Evolutionary conservation across 1,284 basidiomycete genomes (phyloP).

Genomic region (Ceratobasidium sp.): DNA sequence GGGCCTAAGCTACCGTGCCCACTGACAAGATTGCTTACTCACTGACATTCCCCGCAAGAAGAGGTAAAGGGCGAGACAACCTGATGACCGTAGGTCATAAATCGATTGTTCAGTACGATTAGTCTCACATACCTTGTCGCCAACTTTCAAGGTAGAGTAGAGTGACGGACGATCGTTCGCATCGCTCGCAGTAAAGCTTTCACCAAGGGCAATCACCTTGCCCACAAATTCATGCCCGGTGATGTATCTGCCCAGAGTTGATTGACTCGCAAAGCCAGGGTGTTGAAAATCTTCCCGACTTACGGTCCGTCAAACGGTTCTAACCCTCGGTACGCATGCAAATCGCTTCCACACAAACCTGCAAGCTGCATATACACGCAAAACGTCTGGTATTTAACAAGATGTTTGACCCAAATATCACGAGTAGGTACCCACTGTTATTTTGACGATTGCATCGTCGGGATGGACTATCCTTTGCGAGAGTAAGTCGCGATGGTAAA

Average conservation of each 20-base stretch:
- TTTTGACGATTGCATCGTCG: conserved; percentile 77
- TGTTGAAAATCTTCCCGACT: conserved; percentile 37
- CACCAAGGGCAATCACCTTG: conserved; percentile 73
- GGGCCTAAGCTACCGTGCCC: not conserved
- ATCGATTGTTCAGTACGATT: not conserved
- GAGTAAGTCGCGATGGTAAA: not conserved
- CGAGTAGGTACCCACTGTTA: conserved; percentile 58
- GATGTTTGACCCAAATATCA: not conserved
- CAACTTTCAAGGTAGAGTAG: conserved; percentile 72
- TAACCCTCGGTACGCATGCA: conserved; percentile 77
- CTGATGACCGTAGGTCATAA: not conserved
- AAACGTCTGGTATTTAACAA: not conserved
- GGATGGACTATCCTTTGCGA: conserved; percentile 64
- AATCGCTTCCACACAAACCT: conserved; percentile 81
- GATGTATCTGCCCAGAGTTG: conserved; percentile 57
- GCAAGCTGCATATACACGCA: conserved; percentile 59
- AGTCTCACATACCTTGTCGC: conserved; percentile 60
- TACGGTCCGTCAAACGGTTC: conserved; percentile 54
- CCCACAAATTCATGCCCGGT: conserved; percentile 88
- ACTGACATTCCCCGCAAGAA: conserved; percentile 83
- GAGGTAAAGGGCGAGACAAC: conserved; percentile 88
- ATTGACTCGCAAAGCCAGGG: not conserved
- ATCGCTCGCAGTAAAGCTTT: conserved; percentile 59
- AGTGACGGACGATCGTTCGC: conserved; percentile 58
- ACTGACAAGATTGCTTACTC: conserved; percentile 49